Evolutionary conservation across 2,329 filamentous ascomycete genomes (phyloP).

Genomic region (Neopestalotiopsis sp.): DNA sequence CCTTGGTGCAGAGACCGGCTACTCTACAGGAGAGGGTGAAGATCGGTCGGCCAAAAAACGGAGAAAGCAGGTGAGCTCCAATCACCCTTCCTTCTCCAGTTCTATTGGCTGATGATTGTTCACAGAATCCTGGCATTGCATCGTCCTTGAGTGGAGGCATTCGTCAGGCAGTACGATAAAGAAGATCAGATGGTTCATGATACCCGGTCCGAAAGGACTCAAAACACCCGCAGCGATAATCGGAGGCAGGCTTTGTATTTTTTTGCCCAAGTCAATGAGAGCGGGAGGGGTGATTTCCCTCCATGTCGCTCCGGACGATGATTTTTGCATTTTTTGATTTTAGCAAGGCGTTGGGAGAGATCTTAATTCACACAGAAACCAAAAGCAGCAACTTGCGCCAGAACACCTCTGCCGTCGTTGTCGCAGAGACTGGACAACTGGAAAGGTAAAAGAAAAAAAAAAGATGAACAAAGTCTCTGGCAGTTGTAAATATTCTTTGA

Average conservation of each 20-base stretch:
- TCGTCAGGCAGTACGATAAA: conserved; percentile 61
- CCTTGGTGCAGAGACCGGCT: conserved; percentile 59
- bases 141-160: conserved; percentile 48
- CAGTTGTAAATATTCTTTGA: conserved; percentile 20
- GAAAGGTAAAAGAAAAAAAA: neutral
- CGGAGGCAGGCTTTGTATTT: conserved; percentile 26
- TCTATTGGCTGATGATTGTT: conserved; percentile 44
- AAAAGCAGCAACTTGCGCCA: conserved; percentile 21
- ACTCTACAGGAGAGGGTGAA: conserved; percentile 75
- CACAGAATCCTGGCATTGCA: conserved; percentile 52
- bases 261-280: conserved; percentile 10
- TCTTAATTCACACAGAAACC: conserved; percentile 14
- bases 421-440: neutral
- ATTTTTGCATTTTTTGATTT: conserved; percentile 21
- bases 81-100: conserved; percentile 31
- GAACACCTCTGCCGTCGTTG: conserved; percentile 6
- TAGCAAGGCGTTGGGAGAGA: conserved; percentile 24
- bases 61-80: conserved; percentile 65
- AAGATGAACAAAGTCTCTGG: conserved; percentile 3
- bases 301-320: conserved; percentile 2
- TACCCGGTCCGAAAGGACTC: conserved; percentile 40
- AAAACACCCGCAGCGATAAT: conserved; percentile 23
- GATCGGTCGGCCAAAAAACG: conserved; percentile 62
- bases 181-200: conserved; percentile 45
- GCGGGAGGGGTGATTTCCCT: neutral